Evolutionary conservation across 2,329 filamentous ascomycete species (phyloP), one percentile per base, ranked within the genome.

Genomic region (Gnomoniopsis smithogilvyi): DNA sequence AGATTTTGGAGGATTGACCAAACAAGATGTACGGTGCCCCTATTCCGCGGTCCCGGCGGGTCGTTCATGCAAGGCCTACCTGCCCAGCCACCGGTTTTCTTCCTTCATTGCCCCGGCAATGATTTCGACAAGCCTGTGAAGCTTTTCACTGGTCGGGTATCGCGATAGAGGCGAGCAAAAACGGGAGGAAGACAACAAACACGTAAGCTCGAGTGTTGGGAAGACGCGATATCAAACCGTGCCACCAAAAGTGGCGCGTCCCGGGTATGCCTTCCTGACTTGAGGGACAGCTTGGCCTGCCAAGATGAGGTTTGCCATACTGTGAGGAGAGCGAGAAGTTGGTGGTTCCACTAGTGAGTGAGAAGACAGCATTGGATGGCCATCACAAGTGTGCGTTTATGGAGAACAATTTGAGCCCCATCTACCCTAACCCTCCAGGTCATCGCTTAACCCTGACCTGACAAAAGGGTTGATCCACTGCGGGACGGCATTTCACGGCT

Each of bases 21-120:
- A 50, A 61, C 58, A 61, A 48, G 46, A 56, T 45, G 58, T 55
- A 55, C 52, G 47, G 24, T 51, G 49, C 48, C 45, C 38, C 50
- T 24, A 50, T 41, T 51, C 55, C 47, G 36, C 58, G 51, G 22
- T 30, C 43, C 43, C 58, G 48, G 60, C 60, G 60, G 60, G 57
- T 59, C 60, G 54, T 54, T 52, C 53, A 62, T 62, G 60, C 53
- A 49, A 21, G 60, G 52, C 53, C 61, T 48, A 59, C 43, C 61
- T 21, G 57, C 53, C 60, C 61, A 63, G 61, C 61, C 61, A 63
- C 61, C 61, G 52, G 51, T 4, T 51, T 51, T 61, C 58, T 41
- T 36, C 33, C 50, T 19, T 49, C 38, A 6, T 36, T 48, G n/a
- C 21, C 58, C 34, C 51, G 41, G 52, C 54, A 46, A 48, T 52